Evolutionary conservation across 2,329 filamentous ascomycete species (phyloP), one percentile per base, ranked within the genome.

Genomic region (Aureobasidium lini): DNA sequence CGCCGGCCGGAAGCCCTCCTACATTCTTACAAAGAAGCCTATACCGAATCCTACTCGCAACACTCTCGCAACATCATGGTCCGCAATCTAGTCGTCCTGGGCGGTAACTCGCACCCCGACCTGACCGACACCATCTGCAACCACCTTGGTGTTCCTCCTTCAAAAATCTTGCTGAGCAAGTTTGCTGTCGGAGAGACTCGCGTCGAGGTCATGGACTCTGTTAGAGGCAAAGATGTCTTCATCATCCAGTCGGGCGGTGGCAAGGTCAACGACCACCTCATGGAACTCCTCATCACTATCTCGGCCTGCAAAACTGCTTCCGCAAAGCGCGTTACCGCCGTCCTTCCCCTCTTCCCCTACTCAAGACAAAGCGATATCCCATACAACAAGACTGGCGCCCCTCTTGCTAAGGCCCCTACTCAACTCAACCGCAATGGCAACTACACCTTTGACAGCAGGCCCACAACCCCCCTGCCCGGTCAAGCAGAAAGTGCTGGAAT

Each of bases 221-320:
- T 99, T 54, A 88, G 94, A 67, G 94, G 90, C 67, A 99, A 99
- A 75, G 94, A 99, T 84, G 94, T 96, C 72, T 99, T 95, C 78
- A 96, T 97, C 72, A 90, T 99, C 69, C 93, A 97, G 76, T 94
- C 90, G 43, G 91, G 90, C 66, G 90, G 90, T 66, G 91, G 90
- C 64, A 89, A 88, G 68, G 90, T 96, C 76, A 99, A 99, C 72
- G 94, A 99, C 76, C 86, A 95, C 76, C 84, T 99, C 65, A 88
- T 99, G 78, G 94, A 99, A 72, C 85, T 97, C 52, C 89, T 95
- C 73, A 96, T 97, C 77, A 96, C 94, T 77, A 93, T 97, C 68
- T 95, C 90, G n/a, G 94, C 94, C 62, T 97, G 94, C 84, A 95
- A 96, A 77, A 87, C 89, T 11, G 91, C 91, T 67, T 96, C 92